These are phyloP conservation scores for Capsicum rhomboideum DNA, from an alignment of 257 asterid species.

Conservation along the genomic window DNA sequence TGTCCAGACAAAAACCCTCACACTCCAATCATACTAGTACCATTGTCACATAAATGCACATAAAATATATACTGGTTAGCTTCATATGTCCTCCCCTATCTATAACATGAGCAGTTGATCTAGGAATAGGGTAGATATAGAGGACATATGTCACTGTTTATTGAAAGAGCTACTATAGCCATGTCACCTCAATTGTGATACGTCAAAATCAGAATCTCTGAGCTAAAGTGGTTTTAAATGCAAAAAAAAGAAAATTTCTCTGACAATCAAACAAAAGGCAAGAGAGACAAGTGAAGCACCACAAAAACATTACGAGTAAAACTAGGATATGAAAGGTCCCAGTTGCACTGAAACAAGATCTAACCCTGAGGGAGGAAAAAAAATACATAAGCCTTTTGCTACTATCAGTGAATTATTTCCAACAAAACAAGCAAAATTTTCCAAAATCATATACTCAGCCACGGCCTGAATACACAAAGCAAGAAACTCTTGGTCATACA, in stretches of 20 bases:
- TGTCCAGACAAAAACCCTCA: neutral
- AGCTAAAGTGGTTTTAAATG: conserved; percentile 12
- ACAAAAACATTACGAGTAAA: neutral
- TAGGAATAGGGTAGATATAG: conserved; percentile 8
- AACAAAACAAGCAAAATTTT: neutral
- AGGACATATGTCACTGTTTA: neutral
- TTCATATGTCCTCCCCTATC: neutral
- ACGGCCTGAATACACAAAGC: neutral
- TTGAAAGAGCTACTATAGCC: conserved; percentile 11
- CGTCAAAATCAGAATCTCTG: conserved; percentile 53
- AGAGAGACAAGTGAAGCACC: conserved; percentile 3
- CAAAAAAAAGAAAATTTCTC: conserved; percentile 24
- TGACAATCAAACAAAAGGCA: conserved; percentile 29
- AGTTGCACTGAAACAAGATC: conserved; percentile 6
- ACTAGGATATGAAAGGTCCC: conserved; percentile 1
- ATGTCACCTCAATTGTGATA: conserved; percentile 25
- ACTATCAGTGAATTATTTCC: neutral
- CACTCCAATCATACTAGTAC: neutral
- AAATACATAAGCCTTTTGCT: neutral
- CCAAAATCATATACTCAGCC: neutral
- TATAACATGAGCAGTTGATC: neutral
- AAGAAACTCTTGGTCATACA: neutral
- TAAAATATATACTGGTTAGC: neutral
- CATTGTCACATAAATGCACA: neutral
- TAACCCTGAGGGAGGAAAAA: neutral